Conservation (phyloP, 1,139 yeast genomes). For the Hansenula lynferdii region DNA sequence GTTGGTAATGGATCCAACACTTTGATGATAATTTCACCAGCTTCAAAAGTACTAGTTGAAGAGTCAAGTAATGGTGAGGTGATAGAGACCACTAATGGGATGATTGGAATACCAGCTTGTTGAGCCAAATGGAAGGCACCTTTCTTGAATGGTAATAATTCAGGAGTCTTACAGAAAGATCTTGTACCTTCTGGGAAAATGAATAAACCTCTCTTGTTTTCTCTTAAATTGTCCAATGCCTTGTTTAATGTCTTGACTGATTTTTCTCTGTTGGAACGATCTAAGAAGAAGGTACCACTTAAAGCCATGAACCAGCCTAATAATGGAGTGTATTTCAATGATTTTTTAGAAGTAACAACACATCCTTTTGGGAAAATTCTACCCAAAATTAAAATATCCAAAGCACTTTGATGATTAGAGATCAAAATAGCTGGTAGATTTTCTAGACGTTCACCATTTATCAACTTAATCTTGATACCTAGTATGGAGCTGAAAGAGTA, state of each 20-base stretch:
- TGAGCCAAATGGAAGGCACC: slow-evolving; percentile 98
- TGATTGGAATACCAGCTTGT: slow-evolving; percentile 83
- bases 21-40: slow-evolving; percentile 62
- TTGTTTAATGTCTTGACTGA: slow-evolving; percentile 69
- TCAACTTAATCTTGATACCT: slow-evolving; percentile 66
- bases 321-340: slow-evolving; percentile 81
- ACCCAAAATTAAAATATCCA: slow-evolving; percentile 80
- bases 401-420: slow-evolving; percentile 88
- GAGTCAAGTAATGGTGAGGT: slow-evolving; percentile 71
- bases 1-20: slow-evolving; percentile 68
- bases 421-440: slow-evolving; percentile 73
- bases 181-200: slow-evolving; percentile 97
- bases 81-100: slow-evolving; percentile 85
- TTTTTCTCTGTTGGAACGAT: slow-evolving; percentile 72
- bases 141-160: slow-evolving; percentile 82
- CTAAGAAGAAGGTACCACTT: slow-evolving; percentile 88
- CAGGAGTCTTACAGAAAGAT: slow-evolving; percentile 64
- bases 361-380: slow-evolving; percentile 82
- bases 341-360: slow-evolving; percentile 88
- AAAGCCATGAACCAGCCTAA: slow-evolving; percentile 95
- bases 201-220: slow-evolving; percentile 64
- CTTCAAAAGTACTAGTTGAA: slow-evolving; percentile 48
- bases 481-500: slow-evolving; percentile 50
- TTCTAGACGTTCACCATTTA: slow-evolving; percentile 52
- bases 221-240: slow-evolving; percentile 60